Evolutionary conservation across 2,329 filamentous ascomycete genomes (phyloP).

Genomic region (Pseudogymnoascus sp.): DNA sequence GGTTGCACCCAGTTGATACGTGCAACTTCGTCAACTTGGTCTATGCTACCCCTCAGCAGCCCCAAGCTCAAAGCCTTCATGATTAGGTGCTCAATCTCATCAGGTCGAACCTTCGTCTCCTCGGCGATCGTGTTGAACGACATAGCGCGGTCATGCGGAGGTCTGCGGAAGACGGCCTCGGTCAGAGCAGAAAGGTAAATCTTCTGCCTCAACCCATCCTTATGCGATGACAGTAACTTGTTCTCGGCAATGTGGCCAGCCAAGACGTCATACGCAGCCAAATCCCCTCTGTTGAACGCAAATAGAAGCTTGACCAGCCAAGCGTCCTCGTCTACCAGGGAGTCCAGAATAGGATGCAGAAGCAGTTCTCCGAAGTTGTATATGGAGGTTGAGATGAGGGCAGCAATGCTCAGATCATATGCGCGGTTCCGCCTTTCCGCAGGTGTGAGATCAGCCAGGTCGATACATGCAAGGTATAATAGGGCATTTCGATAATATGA

Average conservation of each 20-base stretch:
- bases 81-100: slow-evolving; percentile 95
- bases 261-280: slow-evolving; percentile 77
- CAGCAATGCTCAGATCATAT: slow-evolving; percentile 87
- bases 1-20: slow-evolving; percentile 98
- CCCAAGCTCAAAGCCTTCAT: slow-evolving; percentile 99
- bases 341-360: slow-evolving; percentile 89
- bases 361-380: slow-evolving; percentile 99
- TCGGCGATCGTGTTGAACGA: slow-evolving; percentile 79
- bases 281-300: slow-evolving; percentile 93
- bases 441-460: slow-evolving; percentile 65
- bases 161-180: slow-evolving; percentile 90
- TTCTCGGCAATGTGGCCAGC: slow-evolving; percentile 76
- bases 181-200: slow-evolving; percentile 95
- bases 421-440: slow-evolving; percentile 75
- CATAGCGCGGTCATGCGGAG: slow-evolving; percentile 92
- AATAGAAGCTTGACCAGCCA: slow-evolving; percentile 97
- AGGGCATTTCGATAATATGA: slow-evolving; percentile 97
- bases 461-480: slow-evolving; percentile 93
- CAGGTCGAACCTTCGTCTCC: slow-evolving; percentile 83
- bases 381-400: slow-evolving; percentile 87
- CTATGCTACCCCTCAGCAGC: slow-evolving; percentile 82
- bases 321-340: slow-evolving; percentile 66
- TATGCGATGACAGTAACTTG: slow-evolving; percentile 69
- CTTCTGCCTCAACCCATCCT: slow-evolving; percentile 86
- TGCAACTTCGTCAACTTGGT: slow-evolving; percentile 90